Base-by-base conservation (phyloP, 352 stramenopile genomes). In the Globisporangium recalcitrans region DNA sequence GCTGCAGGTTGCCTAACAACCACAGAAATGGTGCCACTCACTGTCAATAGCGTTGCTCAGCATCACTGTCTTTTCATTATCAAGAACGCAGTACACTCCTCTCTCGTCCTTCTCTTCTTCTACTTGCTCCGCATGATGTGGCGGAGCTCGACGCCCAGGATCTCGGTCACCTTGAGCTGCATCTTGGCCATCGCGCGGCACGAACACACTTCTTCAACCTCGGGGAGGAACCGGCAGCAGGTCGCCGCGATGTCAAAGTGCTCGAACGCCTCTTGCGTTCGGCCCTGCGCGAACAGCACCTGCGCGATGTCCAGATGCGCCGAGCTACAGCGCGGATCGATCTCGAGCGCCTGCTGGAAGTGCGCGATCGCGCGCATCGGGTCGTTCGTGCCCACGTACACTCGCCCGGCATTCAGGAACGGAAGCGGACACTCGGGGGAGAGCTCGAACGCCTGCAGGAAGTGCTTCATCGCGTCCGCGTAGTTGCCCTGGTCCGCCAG, bases 41-140 rank as follows among this genome's bases (percentile, higher is more conserved):
- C n/a, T n/a, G n/a, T 42, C 34, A 38, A 38, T 38, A 16, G 32
- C 32, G 10, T 14, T 38, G 32, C 32, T 38, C 32, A 34, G 31
- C 31, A 34, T 34, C 31, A 34, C 10, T 9, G 11, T 34, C 9
- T 34, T 34, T 34, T 38, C 32, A 16, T 38, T 38, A 38, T 38
- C 32, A 38, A 38, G 2, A 46, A 46, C 38, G 6, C 22, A 46
- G 16, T 46, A 46, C 38, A 22, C 16, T 11, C 34, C 13, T 42
- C 34, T 42, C 14, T 42, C 34, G 3, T 6, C 10, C 1, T n/a
- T 21, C 31, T n/a, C 3, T 10, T 19, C 8, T 26, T 46, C 60
- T 78, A 91, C 70, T 91, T 90, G 65, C 75, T 77, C 40, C 81
- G 79, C 83, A 93, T 90, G 69, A 93, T 90, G 71, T 95, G 85